A percentile compares a stretch with the other conserved stretches of the same genome.
phyloP scores from a whole-genome alignment of 352 stramenopile species.

The Pythium rishiriense region DNA sequence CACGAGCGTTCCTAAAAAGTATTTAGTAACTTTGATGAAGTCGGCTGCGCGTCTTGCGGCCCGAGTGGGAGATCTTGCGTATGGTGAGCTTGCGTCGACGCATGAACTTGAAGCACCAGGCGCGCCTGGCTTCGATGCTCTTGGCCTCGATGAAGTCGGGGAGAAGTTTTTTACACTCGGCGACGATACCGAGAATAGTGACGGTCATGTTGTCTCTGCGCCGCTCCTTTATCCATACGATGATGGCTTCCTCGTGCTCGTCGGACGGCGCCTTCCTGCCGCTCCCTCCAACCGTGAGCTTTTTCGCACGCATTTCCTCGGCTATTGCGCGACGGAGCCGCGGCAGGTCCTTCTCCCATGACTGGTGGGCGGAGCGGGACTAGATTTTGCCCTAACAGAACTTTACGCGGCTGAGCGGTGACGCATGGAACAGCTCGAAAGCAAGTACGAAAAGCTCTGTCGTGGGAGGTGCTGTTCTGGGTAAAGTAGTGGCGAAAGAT shows the following conservation, averaged over 20 bases:
- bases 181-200: not conserved
- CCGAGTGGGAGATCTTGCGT: conserved; percentile 2
- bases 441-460: too few relatives aligned
- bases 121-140: not conserved
- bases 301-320: not conserved
- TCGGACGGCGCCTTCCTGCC: not conserved
- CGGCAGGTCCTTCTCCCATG: not conserved
- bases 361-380: not conserved
- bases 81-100: not conserved
- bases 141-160: conserved; percentile 1
- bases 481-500: too few relatives aligned
- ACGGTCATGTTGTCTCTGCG: conserved; percentile 5
- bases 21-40: too few relatives aligned
- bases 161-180: not conserved
- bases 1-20: too few relatives aligned
- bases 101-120: conserved; percentile 9
- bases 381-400: not conserved
- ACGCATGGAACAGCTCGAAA: not conserved
- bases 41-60: not conserved
- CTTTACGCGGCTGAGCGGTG: not conserved
- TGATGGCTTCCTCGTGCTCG: not conserved
- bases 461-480: too few relatives aligned
- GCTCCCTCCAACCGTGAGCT: conserved; percentile 9
- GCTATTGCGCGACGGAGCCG: not conserved
- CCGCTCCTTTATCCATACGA: conserved; percentile 10